Percentiles rank a stretch among this genome's conserved stretches.
Evolutionary conservation across 768 basidiomycete genomes (phyloP).

Genomic region (Rhizopogon rudus): DNA sequence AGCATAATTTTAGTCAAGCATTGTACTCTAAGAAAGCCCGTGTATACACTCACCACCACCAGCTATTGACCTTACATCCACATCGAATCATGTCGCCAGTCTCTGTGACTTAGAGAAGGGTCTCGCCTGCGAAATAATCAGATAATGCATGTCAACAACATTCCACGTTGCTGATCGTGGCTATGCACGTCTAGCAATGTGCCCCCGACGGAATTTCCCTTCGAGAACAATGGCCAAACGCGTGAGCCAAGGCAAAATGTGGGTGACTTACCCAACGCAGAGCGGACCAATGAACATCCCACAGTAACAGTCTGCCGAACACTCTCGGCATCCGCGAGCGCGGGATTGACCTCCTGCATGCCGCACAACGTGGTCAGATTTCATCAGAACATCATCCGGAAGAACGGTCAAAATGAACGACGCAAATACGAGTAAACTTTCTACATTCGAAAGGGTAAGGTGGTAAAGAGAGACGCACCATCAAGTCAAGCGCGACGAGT

Average conservation of each 20-base stretch:
- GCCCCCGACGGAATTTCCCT: neutral
- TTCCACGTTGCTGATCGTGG: neutral
- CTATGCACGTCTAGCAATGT: neutral
- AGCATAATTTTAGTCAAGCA: too few relatives aligned
- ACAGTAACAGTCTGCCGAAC: conserved; percentile 87
- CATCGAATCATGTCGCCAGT: neutral
- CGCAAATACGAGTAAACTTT: neutral
- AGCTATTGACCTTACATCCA: neutral
- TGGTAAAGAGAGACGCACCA: conserved; percentile 52
- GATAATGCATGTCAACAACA: neutral
- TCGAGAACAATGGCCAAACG: neutral
- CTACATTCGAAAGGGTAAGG: too few relatives aligned
- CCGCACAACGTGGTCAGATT: neutral
- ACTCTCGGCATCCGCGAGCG: conserved; percentile 67
- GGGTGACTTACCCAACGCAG: conserved; percentile 64
- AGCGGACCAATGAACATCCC: conserved; percentile 80
- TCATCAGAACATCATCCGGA: neutral
- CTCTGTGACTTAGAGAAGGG: neutral
- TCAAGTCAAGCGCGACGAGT: conserved; percentile 88
- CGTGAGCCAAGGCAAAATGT: neutral
- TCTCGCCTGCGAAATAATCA: neutral
- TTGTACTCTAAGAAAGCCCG: neutral
- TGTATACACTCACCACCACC: neutral
- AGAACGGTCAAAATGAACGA: neutral
- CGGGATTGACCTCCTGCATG: conserved; percentile 92